These are phyloP conservation scores for Nicotiana otophora DNA, from an alignment of 257 asterid species.

Conservation along the genomic window DNA sequence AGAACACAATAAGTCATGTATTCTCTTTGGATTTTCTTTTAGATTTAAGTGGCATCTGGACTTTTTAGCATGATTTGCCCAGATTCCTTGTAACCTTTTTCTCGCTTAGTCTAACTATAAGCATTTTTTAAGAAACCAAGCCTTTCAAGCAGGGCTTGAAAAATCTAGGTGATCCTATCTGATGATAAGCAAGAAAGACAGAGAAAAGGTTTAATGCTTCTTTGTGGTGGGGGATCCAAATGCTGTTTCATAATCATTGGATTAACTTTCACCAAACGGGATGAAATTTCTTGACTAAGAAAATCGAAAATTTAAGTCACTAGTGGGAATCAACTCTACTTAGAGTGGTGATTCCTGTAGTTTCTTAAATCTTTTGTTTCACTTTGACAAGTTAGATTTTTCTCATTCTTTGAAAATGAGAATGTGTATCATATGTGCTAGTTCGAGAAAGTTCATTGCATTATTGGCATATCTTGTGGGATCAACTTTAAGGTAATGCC, in stretches of 20 bases:
- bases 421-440: neutral
- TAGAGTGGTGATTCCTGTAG: neutral
- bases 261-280: neutral
- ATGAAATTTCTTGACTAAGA: constrained; percentile 2
- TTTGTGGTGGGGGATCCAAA: neutral
- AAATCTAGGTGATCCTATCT: neutral
- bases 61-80: neutral
- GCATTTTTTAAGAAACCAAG: neutral
- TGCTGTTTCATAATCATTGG: neutral
- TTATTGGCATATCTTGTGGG: neutral
- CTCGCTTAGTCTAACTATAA: neutral
- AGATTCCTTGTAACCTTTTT: neutral
- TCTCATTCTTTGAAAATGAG: neutral
- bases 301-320: neutral
- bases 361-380: neutral
- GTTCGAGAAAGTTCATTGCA: neutral
- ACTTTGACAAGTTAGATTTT: neutral
- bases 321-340: neutral
- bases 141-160: neutral
- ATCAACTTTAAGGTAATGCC: constrained; percentile 1
- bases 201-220: neutral
- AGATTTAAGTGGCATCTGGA: neutral
- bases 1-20: neutral
- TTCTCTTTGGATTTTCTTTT: neutral
- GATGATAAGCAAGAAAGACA: neutral